A percentile compares a stretch with the other conserved stretches of the same genome.
These are phyloP conservation scores for Phycomyces nitens DNA, from an alignment of 192 early-diverging fungal genomes.

Conservation along the genomic window DNA sequence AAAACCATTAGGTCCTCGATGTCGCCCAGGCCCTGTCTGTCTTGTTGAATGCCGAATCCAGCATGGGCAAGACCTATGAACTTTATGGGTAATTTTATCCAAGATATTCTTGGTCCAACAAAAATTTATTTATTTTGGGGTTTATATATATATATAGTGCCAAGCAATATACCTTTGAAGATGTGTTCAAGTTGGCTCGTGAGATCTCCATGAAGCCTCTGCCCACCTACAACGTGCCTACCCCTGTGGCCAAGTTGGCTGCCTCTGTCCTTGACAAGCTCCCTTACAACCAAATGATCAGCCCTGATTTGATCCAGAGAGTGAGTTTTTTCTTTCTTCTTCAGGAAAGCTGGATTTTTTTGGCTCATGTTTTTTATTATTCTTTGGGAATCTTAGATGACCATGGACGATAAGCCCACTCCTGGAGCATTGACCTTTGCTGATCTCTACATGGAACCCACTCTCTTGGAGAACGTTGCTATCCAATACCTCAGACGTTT, in stretches of 20 bases:
- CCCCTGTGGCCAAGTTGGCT: conserved; percentile 60
- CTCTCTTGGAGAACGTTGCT: conserved; percentile 75
- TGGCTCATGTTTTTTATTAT: conserved; percentile 9
- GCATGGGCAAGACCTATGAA: conserved; percentile 86
- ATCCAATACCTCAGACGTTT: conserved; percentile 82
- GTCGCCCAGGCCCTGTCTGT: conserved; percentile 80
- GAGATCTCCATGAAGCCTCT: conserved; percentile 51
- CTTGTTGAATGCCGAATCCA: conserved; percentile 67
- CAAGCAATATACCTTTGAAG: conserved; percentile 68
- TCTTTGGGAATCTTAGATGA: conserved; percentile 55
- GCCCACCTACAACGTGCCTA: conserved; percentile 59
- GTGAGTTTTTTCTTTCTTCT: conserved; percentile 37
- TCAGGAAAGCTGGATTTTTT: too few relatives aligned
- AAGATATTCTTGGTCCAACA: neutral
- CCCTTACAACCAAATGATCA: conserved; percentile 71
- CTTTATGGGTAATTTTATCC: conserved; percentile 66
- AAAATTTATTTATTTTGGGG: too few relatives aligned
- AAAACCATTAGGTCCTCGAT: conserved; percentile 80
- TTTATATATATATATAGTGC: too few relatives aligned
- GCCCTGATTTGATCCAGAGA: conserved; percentile 84
- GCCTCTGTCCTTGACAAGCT: conserved; percentile 61
- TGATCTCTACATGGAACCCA: conserved; percentile 82
- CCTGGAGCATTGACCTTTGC: conserved; percentile 75
- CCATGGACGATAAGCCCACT: conserved; percentile 68
- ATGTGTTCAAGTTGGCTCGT: conserved; percentile 70